phyloP scores from a whole-genome alignment of 1,139 yeast genomes.

The Protomyces inundatus region DNA sequence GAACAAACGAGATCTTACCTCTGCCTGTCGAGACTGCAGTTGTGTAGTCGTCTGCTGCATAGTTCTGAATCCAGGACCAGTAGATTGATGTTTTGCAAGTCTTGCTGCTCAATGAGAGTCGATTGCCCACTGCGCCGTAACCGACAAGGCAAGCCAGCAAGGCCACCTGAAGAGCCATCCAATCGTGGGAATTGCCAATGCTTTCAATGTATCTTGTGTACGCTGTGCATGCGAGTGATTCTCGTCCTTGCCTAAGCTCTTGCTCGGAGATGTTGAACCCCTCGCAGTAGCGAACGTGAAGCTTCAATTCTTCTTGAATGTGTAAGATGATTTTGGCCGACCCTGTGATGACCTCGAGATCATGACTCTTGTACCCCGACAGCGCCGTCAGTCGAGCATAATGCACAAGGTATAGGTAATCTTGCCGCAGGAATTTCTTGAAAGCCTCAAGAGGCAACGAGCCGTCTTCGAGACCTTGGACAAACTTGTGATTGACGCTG shows the following conservation, averaged over 20 bases:
- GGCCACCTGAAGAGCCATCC: conserved; percentile 28
- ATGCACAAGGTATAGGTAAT: conserved; percentile 61
- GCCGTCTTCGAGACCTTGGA: conserved; percentile 50
- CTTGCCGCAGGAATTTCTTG: conserved; percentile 61
- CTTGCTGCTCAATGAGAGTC: background rate
- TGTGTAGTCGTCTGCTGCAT: conserved; percentile 53
- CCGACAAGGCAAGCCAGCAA: conserved; percentile 27
- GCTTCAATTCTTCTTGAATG: conserved; percentile 53
- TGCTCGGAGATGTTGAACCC: conserved; percentile 47
- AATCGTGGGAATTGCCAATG: conserved; percentile 23
- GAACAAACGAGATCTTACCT: background rate
- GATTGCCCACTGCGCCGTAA: conserved; percentile 24
- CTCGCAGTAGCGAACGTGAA: conserved; percentile 52
- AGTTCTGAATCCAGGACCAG: conserved; percentile 58
- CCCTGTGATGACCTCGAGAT: conserved; percentile 44
- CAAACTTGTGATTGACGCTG: conserved; percentile 55
- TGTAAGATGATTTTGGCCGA: conserved; percentile 52
- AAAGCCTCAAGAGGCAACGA: conserved; percentile 51
- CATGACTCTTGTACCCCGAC: conserved; percentile 54
- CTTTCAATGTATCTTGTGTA: conserved; percentile 56
- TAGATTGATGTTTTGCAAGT: conserved; percentile 38
- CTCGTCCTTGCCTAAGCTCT: conserved; percentile 46
- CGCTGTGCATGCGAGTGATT: conserved; percentile 53
- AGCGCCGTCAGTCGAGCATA: conserved; percentile 65
- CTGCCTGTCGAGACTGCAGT: conserved; percentile 50